A percentile compares a stretch with the other conserved stretches of the same genome.
These are phyloP conservation scores for Fusarium sp. DNA, from an alignment of 2,329 filamentous ascomycete genomes.

Conservation along the genomic window DNA sequence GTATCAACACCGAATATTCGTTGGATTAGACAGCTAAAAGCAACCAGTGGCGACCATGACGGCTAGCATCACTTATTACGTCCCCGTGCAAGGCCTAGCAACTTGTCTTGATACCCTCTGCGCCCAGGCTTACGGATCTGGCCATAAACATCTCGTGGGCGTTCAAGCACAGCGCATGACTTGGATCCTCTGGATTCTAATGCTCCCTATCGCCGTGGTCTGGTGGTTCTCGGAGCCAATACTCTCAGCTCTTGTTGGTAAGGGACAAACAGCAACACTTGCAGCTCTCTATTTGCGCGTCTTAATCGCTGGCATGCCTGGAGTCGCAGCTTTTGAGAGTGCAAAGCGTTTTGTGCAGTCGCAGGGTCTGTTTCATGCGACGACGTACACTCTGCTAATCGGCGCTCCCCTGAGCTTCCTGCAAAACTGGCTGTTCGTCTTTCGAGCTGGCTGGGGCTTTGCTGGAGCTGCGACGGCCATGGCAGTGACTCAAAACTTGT, in stretches of 20 bases:
- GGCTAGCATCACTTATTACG: slow-evolving; percentile 80
- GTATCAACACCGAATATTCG: slow-evolving; percentile 9
- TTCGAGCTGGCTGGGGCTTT: slow-evolving; percentile 74
- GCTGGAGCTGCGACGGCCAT: slow-evolving; percentile 84
- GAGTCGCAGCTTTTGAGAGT: slow-evolving; percentile 78
- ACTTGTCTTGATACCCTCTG: slow-evolving; percentile 92
- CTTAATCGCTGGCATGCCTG: slow-evolving; percentile 76
- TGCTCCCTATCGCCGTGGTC: slow-evolving; percentile 75
- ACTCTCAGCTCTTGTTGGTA: slow-evolving; percentile 56
- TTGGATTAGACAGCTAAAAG: background rate
- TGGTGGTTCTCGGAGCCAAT: slow-evolving; percentile 77
- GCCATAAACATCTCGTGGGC: slow-evolving; percentile 85
- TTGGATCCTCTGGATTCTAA: slow-evolving; percentile 77
- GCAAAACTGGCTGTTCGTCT: slow-evolving; percentile 81
- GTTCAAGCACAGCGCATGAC: slow-evolving; percentile 85
- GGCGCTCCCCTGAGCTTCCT: slow-evolving; percentile 80
- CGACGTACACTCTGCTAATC: slow-evolving; percentile 78
- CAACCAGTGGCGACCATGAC: slow-evolving; percentile 71
- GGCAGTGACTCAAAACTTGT: slow-evolving; percentile 77
- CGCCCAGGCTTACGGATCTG: slow-evolving; percentile 90
- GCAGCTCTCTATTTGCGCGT: slow-evolving; percentile 78
- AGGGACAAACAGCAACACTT: slow-evolving; percentile 70
- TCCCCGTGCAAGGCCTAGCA: slow-evolving; percentile 80
- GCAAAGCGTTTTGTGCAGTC: slow-evolving; percentile 84
- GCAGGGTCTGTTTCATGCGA: slow-evolving; percentile 81